Evolutionary conservation across 2,329 filamentous ascomycete species (phyloP).

Genomic region (Madurella fahalii): DNA sequence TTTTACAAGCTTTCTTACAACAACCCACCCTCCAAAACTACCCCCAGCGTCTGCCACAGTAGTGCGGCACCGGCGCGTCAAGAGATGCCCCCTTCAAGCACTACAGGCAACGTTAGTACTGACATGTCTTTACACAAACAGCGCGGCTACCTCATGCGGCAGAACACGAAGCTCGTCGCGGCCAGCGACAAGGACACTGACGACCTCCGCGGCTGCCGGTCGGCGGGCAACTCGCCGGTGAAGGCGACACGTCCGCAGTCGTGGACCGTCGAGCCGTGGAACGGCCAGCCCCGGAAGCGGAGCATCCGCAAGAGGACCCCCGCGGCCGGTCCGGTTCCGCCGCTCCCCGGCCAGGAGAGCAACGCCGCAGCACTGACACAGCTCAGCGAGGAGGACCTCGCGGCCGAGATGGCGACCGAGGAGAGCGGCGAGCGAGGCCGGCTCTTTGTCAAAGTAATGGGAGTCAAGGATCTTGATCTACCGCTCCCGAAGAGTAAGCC

Average conservation of each 20-base stretch:
- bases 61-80: slow-evolving; percentile 45
- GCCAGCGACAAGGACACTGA: slow-evolving; percentile 74
- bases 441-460: slow-evolving; percentile 97
- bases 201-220: slow-evolving; percentile 50
- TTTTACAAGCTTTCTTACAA: slow-evolving; percentile 36
- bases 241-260: slow-evolving; percentile 81
- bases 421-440: slow-evolving; percentile 84
- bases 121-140: slow-evolving; percentile 62
- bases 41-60: slow-evolving; percentile 26
- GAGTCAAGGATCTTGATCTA: slow-evolving; percentile 90
- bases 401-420: slow-evolving; percentile 55
- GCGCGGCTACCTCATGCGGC: slow-evolving; percentile 97
- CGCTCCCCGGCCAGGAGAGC: slow-evolving; percentile 83
- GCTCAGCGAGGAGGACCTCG: slow-evolving; percentile 64
- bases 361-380: slow-evolving; percentile 64
- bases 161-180: slow-evolving; percentile 95
- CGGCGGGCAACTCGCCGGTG: slow-evolving; percentile 63
- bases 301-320: slow-evolving; percentile 57
- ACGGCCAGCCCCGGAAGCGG: slow-evolving; percentile 67
- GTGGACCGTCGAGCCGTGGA: slow-evolving; percentile 98
- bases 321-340: slow-evolving; percentile 65
- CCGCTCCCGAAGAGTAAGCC: slow-evolving; percentile 84
- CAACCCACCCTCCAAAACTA: slow-evolving; percentile 20
- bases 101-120: slow-evolving; percentile 43
- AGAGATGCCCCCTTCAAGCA: slow-evolving; percentile 12